Evolutionary conservation across 371 early-diverging fungal genomes (phyloP), one percentile per base, ranked within the genome.

Genomic region (Mortierella sp.): DNA sequence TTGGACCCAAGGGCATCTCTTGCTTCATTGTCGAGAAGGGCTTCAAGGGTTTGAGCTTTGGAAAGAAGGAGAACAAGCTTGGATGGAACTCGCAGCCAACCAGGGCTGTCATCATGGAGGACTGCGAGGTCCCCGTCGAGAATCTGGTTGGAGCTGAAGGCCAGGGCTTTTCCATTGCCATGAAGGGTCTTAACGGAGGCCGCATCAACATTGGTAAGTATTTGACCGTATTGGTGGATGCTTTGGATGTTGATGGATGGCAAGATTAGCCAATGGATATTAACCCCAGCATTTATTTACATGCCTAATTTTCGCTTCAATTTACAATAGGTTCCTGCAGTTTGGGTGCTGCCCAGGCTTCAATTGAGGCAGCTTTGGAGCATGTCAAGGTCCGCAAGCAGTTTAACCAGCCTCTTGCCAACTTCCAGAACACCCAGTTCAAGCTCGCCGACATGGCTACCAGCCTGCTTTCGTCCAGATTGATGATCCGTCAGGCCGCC

Each of bases 51-150:
- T 69, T 93, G 44, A 85, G 86, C 69, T 93, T 93, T 88, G 94
- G 94, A 53, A 92, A 93, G 85, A 93, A 93, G 85, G 94, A 93
- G 81, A 77, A 81, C 71, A 93, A 93, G 86, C 76, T 93, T 46
- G 94, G 93, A 31, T 93, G 93, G 93, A 91, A 91, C 77, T 90
- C 90, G 26, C 92, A 93, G 80, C 92, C 92, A 1, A 93, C 93
- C 3, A 73, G 85, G 19, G 89, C 91, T 34, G 89, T 92, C 40
- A 92, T 91, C 34, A 88, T 92, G 75, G 93, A 92, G 75, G 91
- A 93, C 81, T 89, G 90, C 72, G 82, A 82, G 46, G 88, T 93
- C 11, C 93, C 94, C 5, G 87, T 70, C 1, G 79, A 85, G 50
- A 93, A 93, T 72, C 71, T 92, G 57, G 80, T 93, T 46, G 94